A percentile compares a stretch with the other conserved stretches of the same genome.
These are phyloP conservation scores for Daldinia loculata DNA, from an alignment of 495 filamentous ascomycete genomes.

Conservation along the genomic window DNA sequence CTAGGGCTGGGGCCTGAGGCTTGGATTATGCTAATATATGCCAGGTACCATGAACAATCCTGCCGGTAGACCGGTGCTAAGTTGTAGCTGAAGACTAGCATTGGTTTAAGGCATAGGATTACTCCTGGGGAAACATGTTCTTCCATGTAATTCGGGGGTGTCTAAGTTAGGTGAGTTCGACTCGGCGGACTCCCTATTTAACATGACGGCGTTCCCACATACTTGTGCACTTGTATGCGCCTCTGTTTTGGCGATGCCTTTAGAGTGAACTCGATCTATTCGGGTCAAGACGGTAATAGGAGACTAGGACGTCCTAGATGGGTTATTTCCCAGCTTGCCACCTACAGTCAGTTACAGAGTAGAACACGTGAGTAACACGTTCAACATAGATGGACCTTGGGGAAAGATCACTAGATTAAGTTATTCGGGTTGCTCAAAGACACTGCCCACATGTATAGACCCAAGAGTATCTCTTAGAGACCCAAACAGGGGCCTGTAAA, in stretches of 20 bases:
- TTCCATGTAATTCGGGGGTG: no score
- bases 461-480: no score
- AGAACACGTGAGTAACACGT: not conserved
- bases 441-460: not conserved
- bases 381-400: not conserved
- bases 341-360: not conserved
- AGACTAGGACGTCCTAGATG: constrained; percentile 2
- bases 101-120: not conserved
- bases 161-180: not conserved
- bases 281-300: not conserved
- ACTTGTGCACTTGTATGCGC: constrained; percentile 8
- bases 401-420: no score
- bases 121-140: not conserved
- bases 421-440: not conserved
- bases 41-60: not conserved
- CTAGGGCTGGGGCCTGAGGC: not conserved
- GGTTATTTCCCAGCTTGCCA: constrained; percentile 5
- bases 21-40: constrained; percentile 2
- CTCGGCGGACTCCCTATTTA: not conserved
- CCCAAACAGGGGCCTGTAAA: no score
- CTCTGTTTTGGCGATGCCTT: not conserved
- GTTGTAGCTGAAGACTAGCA: constrained; percentile 14
- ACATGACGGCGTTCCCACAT: not conserved
- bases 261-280: not conserved
- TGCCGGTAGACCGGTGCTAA: not conserved